A percentile compares a stretch with the other conserved stretches of the same genome.
Conservation (phyloP, 2,329 filamentous ascomycete species). For the Talaromyces rugulosus region DNA sequence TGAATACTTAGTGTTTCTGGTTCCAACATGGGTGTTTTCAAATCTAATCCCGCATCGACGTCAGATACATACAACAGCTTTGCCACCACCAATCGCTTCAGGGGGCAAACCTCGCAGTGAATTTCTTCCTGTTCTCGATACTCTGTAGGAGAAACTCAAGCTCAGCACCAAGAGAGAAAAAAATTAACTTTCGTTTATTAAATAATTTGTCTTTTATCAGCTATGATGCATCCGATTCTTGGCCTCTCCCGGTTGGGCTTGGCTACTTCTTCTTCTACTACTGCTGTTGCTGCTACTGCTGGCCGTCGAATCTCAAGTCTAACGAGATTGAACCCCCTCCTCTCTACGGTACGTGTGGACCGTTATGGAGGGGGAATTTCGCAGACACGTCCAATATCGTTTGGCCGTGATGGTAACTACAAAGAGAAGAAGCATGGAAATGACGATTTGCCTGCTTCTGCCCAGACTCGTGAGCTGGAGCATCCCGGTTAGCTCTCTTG, state of each 20-base stretch:
- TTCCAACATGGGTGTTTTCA: background rate
- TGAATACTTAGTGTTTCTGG: background rate
- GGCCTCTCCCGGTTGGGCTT: conserved; percentile 2
- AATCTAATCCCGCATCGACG: background rate
- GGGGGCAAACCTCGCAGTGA: background rate
- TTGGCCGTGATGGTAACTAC: background rate
- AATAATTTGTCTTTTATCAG: background rate
- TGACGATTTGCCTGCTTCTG: conserved; percentile 2
- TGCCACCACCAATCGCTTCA: background rate
- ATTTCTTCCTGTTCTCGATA: background rate
- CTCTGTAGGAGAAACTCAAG: background rate
- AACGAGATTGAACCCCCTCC: background rate
- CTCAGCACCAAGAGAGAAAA: background rate
- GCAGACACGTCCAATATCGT: background rate
- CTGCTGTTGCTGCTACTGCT: background rate
- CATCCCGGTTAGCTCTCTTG: conserved; percentile 4
- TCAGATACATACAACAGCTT: background rate
- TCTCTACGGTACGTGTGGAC: background rate
- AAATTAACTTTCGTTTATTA: background rate
- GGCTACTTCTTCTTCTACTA: background rate
- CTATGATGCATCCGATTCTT: conserved; percentile 4
- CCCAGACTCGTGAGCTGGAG: conserved; percentile 9
- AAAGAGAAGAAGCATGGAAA: background rate
- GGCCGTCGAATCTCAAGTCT: background rate
- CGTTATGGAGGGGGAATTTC: background rate